These are phyloP conservation scores for Aspergillus tubingensis DNA, from an alignment of 2,329 filamentous ascomycete genomes.

Conservation along the genomic window DNA sequence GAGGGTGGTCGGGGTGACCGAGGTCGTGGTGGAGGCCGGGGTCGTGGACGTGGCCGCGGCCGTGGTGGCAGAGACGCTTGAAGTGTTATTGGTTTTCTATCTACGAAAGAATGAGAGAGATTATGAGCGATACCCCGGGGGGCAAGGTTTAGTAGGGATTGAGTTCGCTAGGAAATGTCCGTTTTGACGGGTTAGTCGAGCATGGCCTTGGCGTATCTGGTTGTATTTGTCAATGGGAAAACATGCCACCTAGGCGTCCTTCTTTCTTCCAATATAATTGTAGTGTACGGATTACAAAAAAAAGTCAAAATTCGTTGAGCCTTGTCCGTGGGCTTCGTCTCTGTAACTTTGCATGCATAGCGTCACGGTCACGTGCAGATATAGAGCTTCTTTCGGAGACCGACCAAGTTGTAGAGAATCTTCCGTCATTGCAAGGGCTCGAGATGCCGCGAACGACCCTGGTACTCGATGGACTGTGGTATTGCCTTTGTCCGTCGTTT, in stretches of 20 bases:
- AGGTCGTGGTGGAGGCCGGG: constrained; percentile 45
- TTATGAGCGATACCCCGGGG: constrained; percentile 39
- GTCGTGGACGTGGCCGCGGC: constrained; percentile 47
- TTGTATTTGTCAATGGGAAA: constrained; percentile 35
- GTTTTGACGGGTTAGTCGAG: constrained; percentile 35
- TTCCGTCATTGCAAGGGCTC: constrained; percentile 17
- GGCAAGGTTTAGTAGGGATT: constrained; percentile 21
- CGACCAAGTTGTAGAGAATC: background rate
- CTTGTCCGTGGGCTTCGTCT: background rate
- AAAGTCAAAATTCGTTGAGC: background rate
- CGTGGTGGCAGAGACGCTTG: constrained; percentile 34
- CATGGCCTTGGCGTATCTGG: constrained; percentile 45
- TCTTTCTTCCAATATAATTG: constrained; percentile 17
- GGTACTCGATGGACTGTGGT: constrained; percentile 44
- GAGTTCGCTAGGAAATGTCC: constrained; percentile 31
- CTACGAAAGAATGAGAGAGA: constrained; percentile 16
- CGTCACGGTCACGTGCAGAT: constrained; percentile 21
- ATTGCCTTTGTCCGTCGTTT: constrained; percentile 44
- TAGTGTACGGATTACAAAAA: background rate
- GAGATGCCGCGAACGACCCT: constrained; percentile 38
- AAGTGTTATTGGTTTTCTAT: background rate
- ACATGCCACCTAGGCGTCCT: constrained; percentile 25
- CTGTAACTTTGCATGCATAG: background rate
- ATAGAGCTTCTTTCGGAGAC: background rate
- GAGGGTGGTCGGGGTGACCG: constrained; percentile 43